Conservation (phyloP, 164 flowering plant genomes). For the Stephania cephalantha region DNA sequence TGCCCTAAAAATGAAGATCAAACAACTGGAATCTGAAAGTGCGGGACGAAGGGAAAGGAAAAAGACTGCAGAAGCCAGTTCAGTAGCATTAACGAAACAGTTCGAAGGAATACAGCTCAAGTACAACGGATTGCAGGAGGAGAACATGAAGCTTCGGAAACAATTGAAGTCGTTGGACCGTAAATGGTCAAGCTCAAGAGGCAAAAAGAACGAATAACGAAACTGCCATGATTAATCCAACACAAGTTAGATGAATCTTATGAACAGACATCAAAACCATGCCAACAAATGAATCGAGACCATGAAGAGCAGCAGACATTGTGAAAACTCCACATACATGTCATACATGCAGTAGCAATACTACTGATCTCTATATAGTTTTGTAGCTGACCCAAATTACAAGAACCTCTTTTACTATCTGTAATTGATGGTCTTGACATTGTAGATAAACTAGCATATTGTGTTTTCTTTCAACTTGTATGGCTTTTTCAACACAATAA, state of each 20-base stretch:
- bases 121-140: constrained; percentile 60
- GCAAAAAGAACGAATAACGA: constrained; percentile 50
- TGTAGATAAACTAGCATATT: not conserved
- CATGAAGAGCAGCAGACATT: not conserved
- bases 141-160: constrained; percentile 50
- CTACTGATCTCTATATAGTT: too few relatives aligned
- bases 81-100: constrained; percentile 59
- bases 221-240: not conserved
- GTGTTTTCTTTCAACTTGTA: not conserved
- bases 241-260: too few relatives aligned
- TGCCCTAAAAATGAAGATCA: constrained; percentile 25
- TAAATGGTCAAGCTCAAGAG: constrained; percentile 41
- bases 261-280: too few relatives aligned
- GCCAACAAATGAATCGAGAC: not conserved
- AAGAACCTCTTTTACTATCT: not conserved
- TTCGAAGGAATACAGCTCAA: constrained; percentile 73
- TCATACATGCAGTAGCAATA: not conserved
- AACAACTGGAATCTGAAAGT: constrained; percentile 38
- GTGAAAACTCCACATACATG: not conserved
- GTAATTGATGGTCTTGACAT: not conserved
- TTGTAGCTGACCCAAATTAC: not conserved
- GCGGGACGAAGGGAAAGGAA: constrained; percentile 43
- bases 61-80: constrained; percentile 47
- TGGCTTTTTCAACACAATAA: not conserved
- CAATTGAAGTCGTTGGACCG: constrained; percentile 50